These are phyloP conservation scores for Xerophyta viscosa DNA, from an alignment of 106 monocot genomes.

Conservation along the genomic window DNA sequence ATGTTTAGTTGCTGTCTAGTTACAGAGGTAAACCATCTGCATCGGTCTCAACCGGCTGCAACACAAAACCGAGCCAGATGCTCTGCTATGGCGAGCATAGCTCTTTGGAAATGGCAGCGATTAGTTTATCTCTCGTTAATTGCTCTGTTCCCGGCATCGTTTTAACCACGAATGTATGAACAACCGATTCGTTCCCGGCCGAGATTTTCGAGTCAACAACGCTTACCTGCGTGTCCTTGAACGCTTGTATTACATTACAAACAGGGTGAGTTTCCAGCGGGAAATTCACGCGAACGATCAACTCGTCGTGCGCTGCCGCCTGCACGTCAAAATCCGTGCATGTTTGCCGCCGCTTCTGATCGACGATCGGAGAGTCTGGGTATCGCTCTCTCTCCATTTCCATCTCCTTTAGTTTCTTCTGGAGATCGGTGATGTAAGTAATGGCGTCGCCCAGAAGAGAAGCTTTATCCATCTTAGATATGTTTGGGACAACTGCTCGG, in stretches of 20 bases:
- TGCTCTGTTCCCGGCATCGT: slow-evolving; percentile 41
- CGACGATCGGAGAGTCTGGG: background rate
- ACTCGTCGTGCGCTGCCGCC: slow-evolving; percentile 32
- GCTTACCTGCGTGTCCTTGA: slow-evolving; percentile 50
- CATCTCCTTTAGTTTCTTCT: slow-evolving; percentile 63
- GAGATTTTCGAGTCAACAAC: slow-evolving; percentile 54
- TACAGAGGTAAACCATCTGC: background rate
- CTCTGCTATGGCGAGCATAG: slow-evolving; percentile 11
- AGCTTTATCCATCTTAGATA: slow-evolving; percentile 79
- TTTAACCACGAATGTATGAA: slow-evolving; percentile 74
- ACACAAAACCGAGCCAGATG: background rate
- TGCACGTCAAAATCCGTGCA: slow-evolving; percentile 48
- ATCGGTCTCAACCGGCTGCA: background rate
- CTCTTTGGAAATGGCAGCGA: slow-evolving; percentile 46
- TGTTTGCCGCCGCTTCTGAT: slow-evolving; percentile 9
- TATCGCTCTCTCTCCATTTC: slow-evolving; percentile 34
- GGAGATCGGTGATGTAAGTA: slow-evolving; percentile 59
- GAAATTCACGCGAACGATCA: slow-evolving; percentile 57
- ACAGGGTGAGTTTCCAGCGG: slow-evolving; percentile 64
- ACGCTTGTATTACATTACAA: slow-evolving; percentile 47
- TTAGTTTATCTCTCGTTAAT: slow-evolving; percentile 52
- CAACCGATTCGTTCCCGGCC: slow-evolving; percentile 22
- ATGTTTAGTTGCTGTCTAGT: too few species aligned
- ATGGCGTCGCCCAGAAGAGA: slow-evolving; percentile 69
- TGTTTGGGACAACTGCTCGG: slow-evolving; percentile 69